Base-by-base conservation (phyloP, 2,329 filamentous ascomycete genomes). In the Nemania sp. region DNA sequence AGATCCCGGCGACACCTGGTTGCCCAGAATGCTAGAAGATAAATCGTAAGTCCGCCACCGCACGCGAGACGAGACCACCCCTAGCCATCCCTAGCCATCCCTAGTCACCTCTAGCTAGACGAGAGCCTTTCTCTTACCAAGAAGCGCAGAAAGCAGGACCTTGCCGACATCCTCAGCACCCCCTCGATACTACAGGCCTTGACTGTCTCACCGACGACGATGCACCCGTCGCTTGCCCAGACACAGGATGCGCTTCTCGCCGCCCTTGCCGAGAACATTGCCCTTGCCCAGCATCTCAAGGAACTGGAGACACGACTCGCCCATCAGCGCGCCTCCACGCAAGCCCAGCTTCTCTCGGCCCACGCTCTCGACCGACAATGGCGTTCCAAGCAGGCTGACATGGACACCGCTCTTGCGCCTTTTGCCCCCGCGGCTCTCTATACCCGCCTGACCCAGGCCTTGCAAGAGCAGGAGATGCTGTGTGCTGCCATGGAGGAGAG, bases 351-450 rank as follows among this genome's bases (percentile, higher is more conserved):
- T 0, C 86, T 98, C 0, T 87, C 93, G 11, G 89, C 96, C 24
- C 92, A 95, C 75, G 92, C 93, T 1, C 87, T 98, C 18, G 96
- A 98, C 81, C 89, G 94, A n/a, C 91, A 95, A 76, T 98, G 96
- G 93, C 89, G 91, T 63, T 88, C 92, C 73, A 97, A 96, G 79
- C 93, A 98, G 79, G 86, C 88, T 1, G 93, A 96, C 74, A 96
- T 97, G 87, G 96, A 98, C 78, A 86, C 89, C 59, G 93, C 93
- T 6, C 83, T 98, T 68, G 88, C 89, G 41, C 92, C 93, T 0
- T 98, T 97, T 82, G 92, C 93, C 27, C 94, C 95, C 0, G 92
- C 93, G 51, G 91, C 92, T 51, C 83, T 98, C 75, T 98, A 98
- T 77, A 92, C 94, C 80, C 87, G 92, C 59, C 84, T 98, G 11